Percentiles rank a stretch among this genome's conserved stretches.
Evolutionary conservation across 176 grass and related monocot species (phyloP).

Genomic region (Avena atlantica): DNA sequence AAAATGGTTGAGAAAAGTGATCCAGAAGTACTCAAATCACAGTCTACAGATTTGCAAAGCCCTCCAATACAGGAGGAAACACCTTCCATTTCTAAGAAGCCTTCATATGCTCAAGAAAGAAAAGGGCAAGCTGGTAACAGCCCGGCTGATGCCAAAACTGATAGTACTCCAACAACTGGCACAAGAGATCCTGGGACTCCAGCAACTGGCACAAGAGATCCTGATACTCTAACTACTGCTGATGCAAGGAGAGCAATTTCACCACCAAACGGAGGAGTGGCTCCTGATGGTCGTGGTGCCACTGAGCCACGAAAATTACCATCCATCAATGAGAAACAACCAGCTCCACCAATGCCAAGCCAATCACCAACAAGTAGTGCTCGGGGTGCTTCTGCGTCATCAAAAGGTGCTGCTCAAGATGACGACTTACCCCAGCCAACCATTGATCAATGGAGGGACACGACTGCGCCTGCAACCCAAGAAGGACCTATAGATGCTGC

Average conservation of each 20-base stretch:
- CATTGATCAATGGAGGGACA: too few species aligned
- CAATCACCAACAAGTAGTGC: slow-evolving; percentile 6
- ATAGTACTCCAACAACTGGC: background rate
- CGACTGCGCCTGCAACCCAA: too few species aligned
- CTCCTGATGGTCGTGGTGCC: slow-evolving; percentile 31
- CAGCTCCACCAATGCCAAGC: background rate
- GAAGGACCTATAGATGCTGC: too few species aligned
- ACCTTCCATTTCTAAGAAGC: background rate
- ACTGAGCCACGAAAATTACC: background rate
- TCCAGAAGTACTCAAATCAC: background rate
- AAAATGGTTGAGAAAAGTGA: slow-evolving; percentile 38
- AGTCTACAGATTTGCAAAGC: slow-evolving; percentile 24
- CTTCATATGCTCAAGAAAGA: slow-evolving; percentile 39
- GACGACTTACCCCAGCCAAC: background rate
- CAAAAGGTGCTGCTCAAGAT: background rate
- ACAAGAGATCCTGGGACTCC: background rate
- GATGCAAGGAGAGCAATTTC: slow-evolving; percentile 28
- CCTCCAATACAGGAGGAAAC: slow-evolving; percentile 32
- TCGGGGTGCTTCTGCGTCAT: background rate
- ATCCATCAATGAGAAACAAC: slow-evolving; percentile 9
- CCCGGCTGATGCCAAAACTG: slow-evolving; percentile 2
- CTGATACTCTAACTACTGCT: background rate
- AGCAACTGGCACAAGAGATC: background rate
- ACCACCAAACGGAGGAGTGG: background rate
- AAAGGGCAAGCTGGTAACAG: background rate